These are phyloP conservation scores for Strobilomyces dryophilus DNA, from an alignment of 768 basidiomycete species.

Conservation along the genomic window DNA sequence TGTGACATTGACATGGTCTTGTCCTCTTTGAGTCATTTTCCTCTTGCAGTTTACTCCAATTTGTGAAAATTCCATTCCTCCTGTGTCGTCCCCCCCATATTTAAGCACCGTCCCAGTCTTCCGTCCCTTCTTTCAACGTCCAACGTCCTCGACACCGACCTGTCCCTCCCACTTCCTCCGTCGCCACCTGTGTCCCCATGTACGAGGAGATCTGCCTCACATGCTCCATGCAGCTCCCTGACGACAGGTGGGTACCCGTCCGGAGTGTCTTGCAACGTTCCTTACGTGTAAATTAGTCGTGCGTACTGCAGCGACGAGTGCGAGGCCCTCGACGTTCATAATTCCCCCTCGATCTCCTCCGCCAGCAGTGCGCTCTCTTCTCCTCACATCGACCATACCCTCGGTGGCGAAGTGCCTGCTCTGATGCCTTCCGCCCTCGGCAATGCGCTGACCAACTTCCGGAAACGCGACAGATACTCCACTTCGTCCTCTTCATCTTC, in stretches of 20 bases:
- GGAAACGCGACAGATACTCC: slow-evolving; percentile 46
- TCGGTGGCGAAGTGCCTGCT: slow-evolving; percentile 62
- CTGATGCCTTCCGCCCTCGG: slow-evolving; percentile 59
- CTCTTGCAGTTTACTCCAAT: slow-evolving; percentile 25
- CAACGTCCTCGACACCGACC: slow-evolving; percentile 8
- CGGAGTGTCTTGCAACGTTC: slow-evolving; percentile 7
- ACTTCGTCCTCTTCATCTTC: slow-evolving; percentile 65
- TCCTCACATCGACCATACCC: slow-evolving; percentile 51
- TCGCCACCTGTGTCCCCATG: slow-evolving; percentile 39
- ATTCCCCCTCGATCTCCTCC: slow-evolving; percentile 64
- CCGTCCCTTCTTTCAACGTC: slow-evolving; percentile 21
- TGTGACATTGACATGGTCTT: slow-evolving; percentile 23
- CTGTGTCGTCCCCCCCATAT: slow-evolving; percentile 35
- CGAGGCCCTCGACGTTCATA: slow-evolving; percentile 50
- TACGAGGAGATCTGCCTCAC: slow-evolving; percentile 76
- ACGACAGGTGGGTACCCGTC: slow-evolving; percentile 51
- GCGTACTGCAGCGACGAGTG: slow-evolving; percentile 73
- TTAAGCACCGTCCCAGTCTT: slow-evolving; percentile 24
- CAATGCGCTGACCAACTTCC: slow-evolving; percentile 43
- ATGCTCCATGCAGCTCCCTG: slow-evolving; percentile 62
- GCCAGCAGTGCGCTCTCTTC: slow-evolving; percentile 66
- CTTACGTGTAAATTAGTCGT: slow-evolving; percentile 40
- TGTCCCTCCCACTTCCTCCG: neutral
- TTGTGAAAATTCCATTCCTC: slow-evolving; percentile 36
- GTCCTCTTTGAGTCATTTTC: slow-evolving; percentile 35